Base-by-base conservation (phyloP, 2,329 filamentous ascomycete genomes). In the Ceratocystis eucalypticola region DNA sequence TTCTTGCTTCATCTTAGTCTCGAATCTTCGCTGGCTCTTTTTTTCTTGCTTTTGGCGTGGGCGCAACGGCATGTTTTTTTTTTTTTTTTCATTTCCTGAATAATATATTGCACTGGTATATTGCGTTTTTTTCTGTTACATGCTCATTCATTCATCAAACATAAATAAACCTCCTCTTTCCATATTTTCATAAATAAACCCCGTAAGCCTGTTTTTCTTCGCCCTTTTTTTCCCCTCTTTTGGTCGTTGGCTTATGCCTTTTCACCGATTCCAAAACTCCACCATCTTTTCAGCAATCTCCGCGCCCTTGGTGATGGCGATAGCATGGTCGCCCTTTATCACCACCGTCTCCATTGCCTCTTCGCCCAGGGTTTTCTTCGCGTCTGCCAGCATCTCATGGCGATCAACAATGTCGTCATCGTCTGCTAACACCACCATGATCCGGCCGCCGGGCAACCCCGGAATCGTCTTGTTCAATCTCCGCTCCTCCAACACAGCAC, bases 321-420 rank as follows among this genome's bases (percentile, higher is more conserved):
- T 77, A 71, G 90, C 88, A 72, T 91, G 88, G 0, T 87, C 88
- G 3, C 82, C 86, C 28, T 83, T 78, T 17, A 89, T 71, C 28
- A 82, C 75, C 53, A 79, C 76, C 62, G 86, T 79, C 66, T 82
- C 78, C 2, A 87, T 79, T 66, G 73, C 78, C 5, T 86, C 83
- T 28, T 77, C 74, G 2, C 85, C 84, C 25, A 91, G 73, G 15
- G 81, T 80, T 10, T 75, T 75, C 8, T 75, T 77, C 1, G 82
- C 83, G 74, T 91, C 88, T 57, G 82, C 79, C 1, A 82, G 75
- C 28, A 86, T 75, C 75, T 91, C 87, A 6, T 84, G 79, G 66
- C 79, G 79, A n/a, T 85, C 75, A 53, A 91, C 83, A 25, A 92
- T 83, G 0, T 81, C 77, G 74, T 94, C 89, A 57, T 79, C 78